Conservation (phyloP, 2,329 filamentous ascomycete genomes). For the Colletotrichum kahawae region DNA sequence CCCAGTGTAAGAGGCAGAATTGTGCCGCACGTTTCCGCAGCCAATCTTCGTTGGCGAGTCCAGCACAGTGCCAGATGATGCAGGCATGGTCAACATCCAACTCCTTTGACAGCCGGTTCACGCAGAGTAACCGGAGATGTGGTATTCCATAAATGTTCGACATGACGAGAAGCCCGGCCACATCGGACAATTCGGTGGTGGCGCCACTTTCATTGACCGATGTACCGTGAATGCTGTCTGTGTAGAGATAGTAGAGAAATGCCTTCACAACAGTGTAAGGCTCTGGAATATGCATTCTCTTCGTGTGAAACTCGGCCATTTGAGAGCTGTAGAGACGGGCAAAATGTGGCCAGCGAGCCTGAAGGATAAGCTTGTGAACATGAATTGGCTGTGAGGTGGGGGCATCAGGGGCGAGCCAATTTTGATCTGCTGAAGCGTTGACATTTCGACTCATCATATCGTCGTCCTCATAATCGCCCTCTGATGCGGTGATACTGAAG, state of each 20-base stretch:
- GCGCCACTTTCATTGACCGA: constrained; percentile 66
- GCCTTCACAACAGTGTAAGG: constrained; percentile 93
- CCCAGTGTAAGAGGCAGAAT: constrained; percentile 95
- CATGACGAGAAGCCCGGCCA: constrained; percentile 95
- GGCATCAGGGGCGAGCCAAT: constrained; percentile 65
- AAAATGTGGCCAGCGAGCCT: constrained; percentile 97
- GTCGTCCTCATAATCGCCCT: constrained; percentile 76
- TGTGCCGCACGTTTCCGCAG: constrained; percentile 84
- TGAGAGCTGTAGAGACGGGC: constrained; percentile 88
- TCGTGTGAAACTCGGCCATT: constrained; percentile 97
- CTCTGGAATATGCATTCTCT: constrained; percentile 97
- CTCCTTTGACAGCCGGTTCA: constrained; percentile 88
- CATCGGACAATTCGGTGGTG: constrained; percentile 80
- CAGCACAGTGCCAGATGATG: constrained; percentile 94
- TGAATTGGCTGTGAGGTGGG: constrained; percentile 84
- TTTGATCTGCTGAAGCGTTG: constrained; percentile 48
- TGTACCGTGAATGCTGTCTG: constrained; percentile 78
- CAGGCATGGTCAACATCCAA: constrained; percentile 95
- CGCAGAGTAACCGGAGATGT: constrained; percentile 86
- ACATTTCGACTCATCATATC: constrained; percentile 59
- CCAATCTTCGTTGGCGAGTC: constrained; percentile 91
- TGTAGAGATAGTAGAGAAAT: constrained; percentile 96
- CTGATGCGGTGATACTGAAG: constrained; percentile 87
- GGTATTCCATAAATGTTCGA: constrained; percentile 98
- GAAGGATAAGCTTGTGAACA: constrained; percentile 92